phyloP scores from a whole-genome alignment of 2,329 filamentous ascomycete genomes.

The Ceratocystis diversiconidia region DNA sequence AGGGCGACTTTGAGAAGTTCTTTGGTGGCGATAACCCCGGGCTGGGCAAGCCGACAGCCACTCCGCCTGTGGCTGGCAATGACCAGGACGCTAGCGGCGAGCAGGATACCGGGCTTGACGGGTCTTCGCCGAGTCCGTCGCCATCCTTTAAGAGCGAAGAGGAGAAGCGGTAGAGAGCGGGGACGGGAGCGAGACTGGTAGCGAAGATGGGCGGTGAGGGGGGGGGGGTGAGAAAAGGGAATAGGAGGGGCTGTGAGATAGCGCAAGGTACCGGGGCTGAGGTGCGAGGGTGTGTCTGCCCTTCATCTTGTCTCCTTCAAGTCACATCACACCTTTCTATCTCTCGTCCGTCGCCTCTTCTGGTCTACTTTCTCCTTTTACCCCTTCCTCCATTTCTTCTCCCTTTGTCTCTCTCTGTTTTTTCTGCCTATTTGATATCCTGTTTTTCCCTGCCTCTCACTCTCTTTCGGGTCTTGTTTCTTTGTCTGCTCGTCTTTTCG shows the following conservation, averaged over 20 bases:
- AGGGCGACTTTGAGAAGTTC: constrained; percentile 84
- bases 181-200: background rate
- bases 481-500: background rate
- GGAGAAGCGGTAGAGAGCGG: background rate
- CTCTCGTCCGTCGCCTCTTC: background rate
- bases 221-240: background rate
- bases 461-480: background rate
- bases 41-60: constrained; percentile 41
- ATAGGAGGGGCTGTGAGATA: background rate
- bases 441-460: background rate
- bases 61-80: constrained; percentile 31
- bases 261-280: background rate
- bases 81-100: constrained; percentile 22
- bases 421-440: background rate
- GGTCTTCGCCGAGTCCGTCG: background rate
- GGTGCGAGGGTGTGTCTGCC: background rate
- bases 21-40: constrained; percentile 50
- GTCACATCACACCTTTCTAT: background rate
- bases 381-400: background rate
- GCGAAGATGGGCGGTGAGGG: background rate
- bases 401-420: background rate
- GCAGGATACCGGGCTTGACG: constrained; percentile 12
- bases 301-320: no score
- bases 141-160: constrained; percentile 2
- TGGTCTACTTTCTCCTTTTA: background rate